These are phyloP conservation scores for Marvania coccoides DNA, from an alignment of 139 green algal genomes.

Conservation along the genomic window DNA sequence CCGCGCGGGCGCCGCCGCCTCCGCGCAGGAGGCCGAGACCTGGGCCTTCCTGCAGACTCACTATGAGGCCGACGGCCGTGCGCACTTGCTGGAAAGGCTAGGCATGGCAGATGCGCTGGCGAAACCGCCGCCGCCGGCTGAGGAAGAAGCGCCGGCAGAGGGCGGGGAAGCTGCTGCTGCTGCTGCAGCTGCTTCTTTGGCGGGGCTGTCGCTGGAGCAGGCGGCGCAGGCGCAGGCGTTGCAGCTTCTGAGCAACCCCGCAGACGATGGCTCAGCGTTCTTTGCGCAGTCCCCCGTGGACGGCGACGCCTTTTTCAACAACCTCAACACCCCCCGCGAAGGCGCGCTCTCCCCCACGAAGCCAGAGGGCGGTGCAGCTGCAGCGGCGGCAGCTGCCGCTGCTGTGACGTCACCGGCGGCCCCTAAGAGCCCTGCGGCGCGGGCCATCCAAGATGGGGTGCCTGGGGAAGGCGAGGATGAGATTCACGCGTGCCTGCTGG, in stretches of 20 bases:
- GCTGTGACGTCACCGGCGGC: not conserved
- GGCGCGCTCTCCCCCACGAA: not conserved
- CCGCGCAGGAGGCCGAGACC: slow-evolving; percentile 74
- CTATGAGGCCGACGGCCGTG: slow-evolving; percentile 79
- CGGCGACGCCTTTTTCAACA: slow-evolving; percentile 15
- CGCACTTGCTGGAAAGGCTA: slow-evolving; percentile 72
- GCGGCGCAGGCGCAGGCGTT: not conserved
- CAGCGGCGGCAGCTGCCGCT: not conserved
- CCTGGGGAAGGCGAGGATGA: slow-evolving; percentile 56
- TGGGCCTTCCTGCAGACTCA: slow-evolving; percentile 89
- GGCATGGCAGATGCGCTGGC: slow-evolving; percentile 70
- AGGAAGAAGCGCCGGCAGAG: not conserved
- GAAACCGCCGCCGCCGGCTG: slow-evolving; percentile 4
- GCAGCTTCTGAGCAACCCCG: not conserved
- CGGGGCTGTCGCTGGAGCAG: slow-evolving; percentile 8
- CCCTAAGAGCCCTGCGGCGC: not conserved
- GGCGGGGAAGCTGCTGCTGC: not conserved
- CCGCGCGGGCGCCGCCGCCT: not conserved
- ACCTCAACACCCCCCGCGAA: not conserved
- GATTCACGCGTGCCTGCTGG: slow-evolving; percentile 80
- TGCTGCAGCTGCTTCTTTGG: slow-evolving; percentile 16
- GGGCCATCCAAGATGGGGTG: slow-evolving; percentile 15
- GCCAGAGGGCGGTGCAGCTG: not conserved
- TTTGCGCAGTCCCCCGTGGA: slow-evolving; percentile 26
- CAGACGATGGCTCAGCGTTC: slow-evolving; percentile 34